Evolutionary conservation across 2,329 filamentous ascomycete species (phyloP).

Genomic region (Paraphaeosphaeria sporulosa): DNA sequence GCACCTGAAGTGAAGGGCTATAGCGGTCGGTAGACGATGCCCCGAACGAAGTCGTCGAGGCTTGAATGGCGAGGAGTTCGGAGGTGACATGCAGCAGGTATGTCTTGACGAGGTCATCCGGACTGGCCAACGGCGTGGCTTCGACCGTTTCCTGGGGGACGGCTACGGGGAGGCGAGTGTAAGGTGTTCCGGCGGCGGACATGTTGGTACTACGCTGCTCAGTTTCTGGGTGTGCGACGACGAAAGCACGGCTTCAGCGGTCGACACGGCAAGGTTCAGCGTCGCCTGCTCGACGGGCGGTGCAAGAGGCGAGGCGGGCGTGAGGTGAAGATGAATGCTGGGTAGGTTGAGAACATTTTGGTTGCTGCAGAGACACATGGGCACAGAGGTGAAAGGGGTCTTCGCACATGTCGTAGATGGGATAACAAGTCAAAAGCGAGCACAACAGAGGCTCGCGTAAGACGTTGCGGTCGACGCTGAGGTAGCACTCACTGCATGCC

Average conservation of each 20-base stretch:
- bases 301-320: background rate
- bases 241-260: background rate
- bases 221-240: background rate
- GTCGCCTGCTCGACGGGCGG: background rate
- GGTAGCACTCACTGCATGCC: too few species aligned
- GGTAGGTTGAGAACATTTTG: background rate
- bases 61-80: constrained; percentile 26
- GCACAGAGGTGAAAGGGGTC: background rate
- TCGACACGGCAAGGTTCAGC: background rate
- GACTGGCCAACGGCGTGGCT: constrained; percentile 11
- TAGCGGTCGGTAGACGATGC: constrained; percentile 20
- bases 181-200: background rate
- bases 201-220: background rate
- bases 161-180: constrained; percentile 15
- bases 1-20: constrained; percentile 38
- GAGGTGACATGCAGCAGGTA: constrained; percentile 21
- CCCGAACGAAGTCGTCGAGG: constrained; percentile 21
- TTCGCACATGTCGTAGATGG: background rate
- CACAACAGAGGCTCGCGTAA: too few species aligned
- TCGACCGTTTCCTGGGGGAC: constrained; percentile 26
- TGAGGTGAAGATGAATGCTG: background rate
- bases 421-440: background rate
- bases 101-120: constrained; percentile 23
- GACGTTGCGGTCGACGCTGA: too few species aligned
- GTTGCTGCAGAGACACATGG: background rate